Base-by-base conservation (phyloP, 2,329 filamentous ascomycete species). In the Fusarium newnesense region DNA sequence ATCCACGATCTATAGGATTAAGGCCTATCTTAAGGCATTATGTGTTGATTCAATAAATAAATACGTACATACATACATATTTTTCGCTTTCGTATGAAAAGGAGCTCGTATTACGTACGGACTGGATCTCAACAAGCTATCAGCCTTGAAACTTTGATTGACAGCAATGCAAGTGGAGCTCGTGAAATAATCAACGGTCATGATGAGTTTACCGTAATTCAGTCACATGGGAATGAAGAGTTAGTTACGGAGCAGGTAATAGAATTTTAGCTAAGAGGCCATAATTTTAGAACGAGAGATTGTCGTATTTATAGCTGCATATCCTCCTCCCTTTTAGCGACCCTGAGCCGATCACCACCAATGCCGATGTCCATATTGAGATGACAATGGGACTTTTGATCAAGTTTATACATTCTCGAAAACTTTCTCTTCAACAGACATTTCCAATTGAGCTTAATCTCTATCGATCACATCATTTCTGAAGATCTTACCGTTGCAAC, bases 241-340 rank as follows among this genome's bases (percentile, higher is more conserved):
- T 53, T 37, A 60, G 42, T 69, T 37, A 52, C 32, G 49, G 32
- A 26, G 32, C 49, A 36, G 30, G 8, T 21, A 21, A 36, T 40
- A 64, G 57, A 64, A 69, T 64, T 50, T 64, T 64, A 44, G 30
- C 46, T 47, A 57, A 69, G 34, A 46, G 50, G 42, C 59, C 59
- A 46, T 69, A 69, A 69, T 59, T 59, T 69, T 65, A 65, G 66
- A 54, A 59, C 34, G 36, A 60, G 52, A 63, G 36, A 67, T 68
- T 54, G 60, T 65, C 43, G 52, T 67, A 52, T 70, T 70, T 70
- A 66, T 70, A 70, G 60, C 42, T 70, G 53, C 60, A 60, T 70
- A 58, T 66, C 52, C 60, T 69, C 50, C 69, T 69, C 69, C 49
- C 67, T 47, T 64, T 72, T 64, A 52, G 44, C 59, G 36, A 46